Evolutionary conservation across 345 rosid species (phyloP), one percentile per base, ranked within the genome.

Genomic region (Eucalyptus rudis): DNA sequence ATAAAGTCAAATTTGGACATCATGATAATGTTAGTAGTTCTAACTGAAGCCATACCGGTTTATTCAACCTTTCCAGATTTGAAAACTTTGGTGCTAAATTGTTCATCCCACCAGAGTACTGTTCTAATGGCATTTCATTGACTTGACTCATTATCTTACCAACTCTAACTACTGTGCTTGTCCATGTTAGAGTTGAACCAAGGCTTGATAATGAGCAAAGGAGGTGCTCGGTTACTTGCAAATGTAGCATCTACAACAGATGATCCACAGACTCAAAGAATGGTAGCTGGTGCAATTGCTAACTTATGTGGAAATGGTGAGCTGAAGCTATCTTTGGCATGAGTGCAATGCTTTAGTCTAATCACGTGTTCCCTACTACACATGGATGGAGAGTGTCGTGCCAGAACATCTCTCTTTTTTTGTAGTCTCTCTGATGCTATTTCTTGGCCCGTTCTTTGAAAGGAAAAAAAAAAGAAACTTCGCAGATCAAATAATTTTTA

Each of bases 281-380:
- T 97, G 99, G 98, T 96, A 88, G 98, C 99, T 66, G 99, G 99
- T 90, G 99, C 97, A 85, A 94, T 96, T 76, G 99, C 98, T 86
- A 97, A 96, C 91, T 91, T 97, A 89, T 97, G 99, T 29, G 99
- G 99, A 89, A 97, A 97, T 89, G 99, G 99, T 97, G 89, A 90
- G 96, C 88, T 59, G 62, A 64, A 91, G 59, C 31, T 86, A 49
- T 25, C 22, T 20, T 49, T 85, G 33, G 19, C 45, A 31, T 20
- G 47, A 76, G 47, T 2, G 27, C 47, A 10, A 40, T 76, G 47
- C 47, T 76, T 10, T 76, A 76, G 27, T 76, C 47, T 76, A n/a
- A 49, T 51, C 47, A 51, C 31, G 64, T 2, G 47, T 40, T 76
- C 84, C 12, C 29, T 40, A 76, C 29, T 40, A 40, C 83, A 71